A percentile compares a stretch with the other conserved stretches of the same genome.
These are phyloP conservation scores for Penicillium ochrochloron DNA, from an alignment of 495 filamentous ascomycete species.

Conservation along the genomic window DNA sequence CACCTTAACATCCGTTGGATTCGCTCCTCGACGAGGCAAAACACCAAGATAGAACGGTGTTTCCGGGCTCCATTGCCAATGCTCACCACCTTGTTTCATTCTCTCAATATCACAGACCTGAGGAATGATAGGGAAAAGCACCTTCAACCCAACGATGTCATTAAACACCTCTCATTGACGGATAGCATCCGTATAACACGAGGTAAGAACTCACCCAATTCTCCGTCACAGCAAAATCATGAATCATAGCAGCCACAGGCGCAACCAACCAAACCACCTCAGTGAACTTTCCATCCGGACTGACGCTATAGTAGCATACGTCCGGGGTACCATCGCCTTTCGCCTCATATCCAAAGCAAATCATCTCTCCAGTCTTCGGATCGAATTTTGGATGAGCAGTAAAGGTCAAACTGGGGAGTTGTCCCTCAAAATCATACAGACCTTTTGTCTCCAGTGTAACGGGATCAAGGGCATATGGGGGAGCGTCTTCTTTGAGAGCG, in stretches of 20 bases:
- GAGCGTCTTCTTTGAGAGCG: constrained; percentile 59
- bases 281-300: constrained; percentile 44
- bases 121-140: constrained; percentile 58
- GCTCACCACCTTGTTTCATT: constrained; percentile 57
- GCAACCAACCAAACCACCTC: constrained; percentile 54
- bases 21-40: constrained; percentile 52
- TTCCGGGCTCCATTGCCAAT: constrained; percentile 59
- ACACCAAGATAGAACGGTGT: constrained; percentile 57
- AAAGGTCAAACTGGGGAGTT: constrained; percentile 56
- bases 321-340: constrained; percentile 52
- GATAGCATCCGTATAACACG: too few relatives aligned
- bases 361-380: constrained; percentile 59
- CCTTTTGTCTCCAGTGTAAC: constrained; percentile 59
- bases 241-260: constrained; percentile 60
- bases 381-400: constrained; percentile 67
- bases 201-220: constrained; percentile 49
- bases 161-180: too few relatives aligned
- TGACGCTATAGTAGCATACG: constrained; percentile 53
- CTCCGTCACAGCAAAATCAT: constrained; percentile 57
- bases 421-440: constrained; percentile 60
- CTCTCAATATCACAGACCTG: constrained; percentile 54
- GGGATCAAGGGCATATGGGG: constrained; percentile 61
- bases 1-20: constrained; percentile 54
- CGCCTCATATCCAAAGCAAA: constrained; percentile 60
- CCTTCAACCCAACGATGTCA: constrained; percentile 6